Percentiles rank a stretch among this genome's conserved stretches.
These are phyloP conservation scores for Torulaspora gathmanii DNA, from an alignment of 805 yeast genomes.

Conservation along the genomic window DNA sequence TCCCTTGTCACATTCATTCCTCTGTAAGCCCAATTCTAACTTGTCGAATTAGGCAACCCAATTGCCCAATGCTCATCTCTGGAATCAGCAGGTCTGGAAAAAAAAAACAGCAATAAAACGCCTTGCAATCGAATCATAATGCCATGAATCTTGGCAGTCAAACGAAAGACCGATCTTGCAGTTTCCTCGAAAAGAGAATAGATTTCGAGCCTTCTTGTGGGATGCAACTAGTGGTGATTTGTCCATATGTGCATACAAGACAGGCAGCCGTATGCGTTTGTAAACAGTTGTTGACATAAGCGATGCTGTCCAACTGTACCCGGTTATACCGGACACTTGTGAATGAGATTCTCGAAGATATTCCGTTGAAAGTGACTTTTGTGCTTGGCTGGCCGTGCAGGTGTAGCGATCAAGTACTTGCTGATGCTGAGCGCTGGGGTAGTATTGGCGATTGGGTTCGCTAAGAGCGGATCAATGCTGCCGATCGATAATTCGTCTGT, in stretches of 20 bases:
- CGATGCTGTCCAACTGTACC: neutral
- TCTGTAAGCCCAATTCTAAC: no score
- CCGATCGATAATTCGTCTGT: constrained; percentile 14
- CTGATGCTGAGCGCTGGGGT: neutral
- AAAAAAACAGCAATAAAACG: neutral
- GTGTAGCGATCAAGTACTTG: neutral
- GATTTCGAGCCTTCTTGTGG: no score
- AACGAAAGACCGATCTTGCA: neutral
- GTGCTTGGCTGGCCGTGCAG: neutral
- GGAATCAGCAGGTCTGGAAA: neutral
- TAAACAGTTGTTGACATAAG: neutral
- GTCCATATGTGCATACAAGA: neutral
- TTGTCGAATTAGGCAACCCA: neutral
- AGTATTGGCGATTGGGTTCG: neutral
- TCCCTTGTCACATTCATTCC: neutral
- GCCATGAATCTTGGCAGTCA: neutral
- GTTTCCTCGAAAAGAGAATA: neutral
- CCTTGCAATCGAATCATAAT: neutral
- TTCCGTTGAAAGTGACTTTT: neutral
- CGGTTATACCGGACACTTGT: neutral
- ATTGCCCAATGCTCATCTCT: neutral
- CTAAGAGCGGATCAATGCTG: constrained; percentile 1
- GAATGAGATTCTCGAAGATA: neutral
- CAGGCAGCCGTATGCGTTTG: neutral
- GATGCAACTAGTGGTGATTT: neutral